A percentile compares a stretch with the other conserved stretches of the same genome.
phyloP scores from a whole-genome alignment of 306 rosid genomes.

The Erythrophleum fordii region DNA sequence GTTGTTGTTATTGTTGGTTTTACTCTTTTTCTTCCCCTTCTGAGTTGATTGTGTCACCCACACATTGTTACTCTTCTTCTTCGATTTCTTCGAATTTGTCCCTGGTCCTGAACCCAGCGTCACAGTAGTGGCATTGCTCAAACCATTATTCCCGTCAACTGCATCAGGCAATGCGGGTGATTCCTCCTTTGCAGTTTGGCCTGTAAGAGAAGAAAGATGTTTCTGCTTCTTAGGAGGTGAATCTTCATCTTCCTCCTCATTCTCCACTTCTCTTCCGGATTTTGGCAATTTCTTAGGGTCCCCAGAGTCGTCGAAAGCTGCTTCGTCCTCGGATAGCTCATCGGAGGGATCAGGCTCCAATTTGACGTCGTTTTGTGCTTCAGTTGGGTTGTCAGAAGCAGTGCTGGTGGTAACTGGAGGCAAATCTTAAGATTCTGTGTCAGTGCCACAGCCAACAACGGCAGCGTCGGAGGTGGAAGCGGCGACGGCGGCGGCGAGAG shows the following conservation, averaged over 20 bases:
- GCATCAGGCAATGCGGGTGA: constrained; percentile 40
- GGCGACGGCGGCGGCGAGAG: constrained; percentile 7
- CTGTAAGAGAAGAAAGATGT: constrained; percentile 70
- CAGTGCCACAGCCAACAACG: neutral
- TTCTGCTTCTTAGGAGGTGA: constrained; percentile 88
- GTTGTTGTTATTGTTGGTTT: constrained; percentile 54
- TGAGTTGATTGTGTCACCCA: constrained; percentile 90
- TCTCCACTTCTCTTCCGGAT: constrained; percentile 43
- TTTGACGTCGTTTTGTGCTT: constrained; percentile 52
- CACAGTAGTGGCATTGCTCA: constrained; percentile 5
- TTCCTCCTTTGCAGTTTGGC: constrained; percentile 41
- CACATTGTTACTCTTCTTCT: constrained; percentile 90
- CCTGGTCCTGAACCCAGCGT: constrained; percentile 35
- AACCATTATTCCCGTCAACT: constrained; percentile 35
- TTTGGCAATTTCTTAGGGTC: constrained; percentile 55
- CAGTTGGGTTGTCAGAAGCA: constrained; percentile 52
- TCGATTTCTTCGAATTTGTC: constrained; percentile 71
- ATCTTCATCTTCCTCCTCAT: constrained; percentile 74
- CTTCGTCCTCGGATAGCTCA: constrained; percentile 63
- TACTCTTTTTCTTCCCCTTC: constrained; percentile 90
- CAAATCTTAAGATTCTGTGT: constrained; percentile 37
- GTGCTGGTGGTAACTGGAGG: constrained; percentile 43
- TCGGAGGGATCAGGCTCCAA: constrained; percentile 76
- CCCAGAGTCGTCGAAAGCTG: constrained; percentile 52
- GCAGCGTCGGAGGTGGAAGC: too few relatives aligned